These are phyloP conservation scores for Euryodendron excelsum DNA, from an alignment of 148 eudicot species.

Conservation along the genomic window DNA sequence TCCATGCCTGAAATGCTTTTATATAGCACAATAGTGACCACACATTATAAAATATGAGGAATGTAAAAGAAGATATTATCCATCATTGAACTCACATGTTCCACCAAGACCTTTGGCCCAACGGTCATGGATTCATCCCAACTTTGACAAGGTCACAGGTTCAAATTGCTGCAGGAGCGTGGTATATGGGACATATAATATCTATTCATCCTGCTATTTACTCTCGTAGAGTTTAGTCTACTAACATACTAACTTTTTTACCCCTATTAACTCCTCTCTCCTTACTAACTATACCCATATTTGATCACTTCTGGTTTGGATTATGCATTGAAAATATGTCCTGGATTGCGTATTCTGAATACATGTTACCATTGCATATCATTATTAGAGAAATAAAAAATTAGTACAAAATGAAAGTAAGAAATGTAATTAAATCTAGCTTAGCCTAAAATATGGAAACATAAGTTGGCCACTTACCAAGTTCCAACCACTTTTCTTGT, in stretches of 20 bases:
- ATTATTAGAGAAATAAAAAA: background rate
- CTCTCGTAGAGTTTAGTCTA: too few species aligned
- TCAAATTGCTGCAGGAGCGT: too few species aligned
- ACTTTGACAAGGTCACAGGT: too few species aligned
- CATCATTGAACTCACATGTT: conserved; percentile 11
- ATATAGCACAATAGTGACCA: background rate
- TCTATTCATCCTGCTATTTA: too few species aligned
- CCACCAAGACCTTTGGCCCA: too few species aligned
- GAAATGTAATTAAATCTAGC: background rate
- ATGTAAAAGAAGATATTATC: background rate
- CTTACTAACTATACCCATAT: too few species aligned
- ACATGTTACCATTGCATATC: conserved; percentile 31
- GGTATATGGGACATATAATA: too few species aligned
- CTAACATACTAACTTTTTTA: too few species aligned
- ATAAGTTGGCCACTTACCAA: background rate
- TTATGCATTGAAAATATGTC: conserved; percentile 35
- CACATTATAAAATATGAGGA: background rate
- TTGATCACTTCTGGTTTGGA: too few species aligned
- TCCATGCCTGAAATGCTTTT: conserved; percentile 13
- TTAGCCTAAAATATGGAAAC: background rate
- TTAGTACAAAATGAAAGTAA: background rate
- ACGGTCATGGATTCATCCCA: too few species aligned
- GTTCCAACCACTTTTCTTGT: background rate
- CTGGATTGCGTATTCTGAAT: conserved; percentile 6
- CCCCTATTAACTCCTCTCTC: too few species aligned